Conservation (phyloP, 2,329 filamentous ascomycete genomes). For the Aspergillus latus region DNA sequence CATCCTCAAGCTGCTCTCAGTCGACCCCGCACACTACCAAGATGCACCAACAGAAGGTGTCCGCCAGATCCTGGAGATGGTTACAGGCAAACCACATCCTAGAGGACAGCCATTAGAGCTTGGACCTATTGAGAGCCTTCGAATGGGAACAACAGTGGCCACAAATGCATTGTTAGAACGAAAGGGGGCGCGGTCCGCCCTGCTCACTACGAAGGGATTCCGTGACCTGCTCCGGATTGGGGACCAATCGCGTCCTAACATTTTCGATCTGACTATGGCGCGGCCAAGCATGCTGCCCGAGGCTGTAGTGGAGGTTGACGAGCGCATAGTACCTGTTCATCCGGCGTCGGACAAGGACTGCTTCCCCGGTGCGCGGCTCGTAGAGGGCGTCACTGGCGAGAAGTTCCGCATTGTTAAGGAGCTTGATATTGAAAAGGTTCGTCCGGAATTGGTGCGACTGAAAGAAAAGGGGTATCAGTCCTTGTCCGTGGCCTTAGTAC, state of each 20-base stretch:
- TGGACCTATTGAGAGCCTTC: too few relatives aligned
- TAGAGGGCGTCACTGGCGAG: neutral
- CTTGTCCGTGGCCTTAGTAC: neutral
- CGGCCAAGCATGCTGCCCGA: neutral
- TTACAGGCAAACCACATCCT: neutral
- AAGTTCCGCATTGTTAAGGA: neutral
- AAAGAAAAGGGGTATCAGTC: neutral
- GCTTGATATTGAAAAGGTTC: neutral
- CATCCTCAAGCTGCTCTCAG: neutral
- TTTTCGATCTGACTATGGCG: neutral
- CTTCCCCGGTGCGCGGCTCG: slow-evolving; percentile 63
- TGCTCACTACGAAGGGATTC: neutral
- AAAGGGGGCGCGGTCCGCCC: neutral
- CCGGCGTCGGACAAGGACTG: slow-evolving; percentile 44
- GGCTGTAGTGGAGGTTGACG: neutral
- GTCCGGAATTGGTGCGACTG: neutral
- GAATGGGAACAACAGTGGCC: neutral
- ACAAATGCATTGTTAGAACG: neutral
- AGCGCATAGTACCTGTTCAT: neutral
- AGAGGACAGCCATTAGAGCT: neutral
- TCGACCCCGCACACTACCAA: neutral
- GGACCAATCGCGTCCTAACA: neutral
- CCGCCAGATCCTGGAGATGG: neutral
- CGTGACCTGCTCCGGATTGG: neutral
- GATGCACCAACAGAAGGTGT: neutral